Base-by-base conservation (phyloP, 2,329 filamentous ascomycete species). In the Penicillium digitatum region DNA sequence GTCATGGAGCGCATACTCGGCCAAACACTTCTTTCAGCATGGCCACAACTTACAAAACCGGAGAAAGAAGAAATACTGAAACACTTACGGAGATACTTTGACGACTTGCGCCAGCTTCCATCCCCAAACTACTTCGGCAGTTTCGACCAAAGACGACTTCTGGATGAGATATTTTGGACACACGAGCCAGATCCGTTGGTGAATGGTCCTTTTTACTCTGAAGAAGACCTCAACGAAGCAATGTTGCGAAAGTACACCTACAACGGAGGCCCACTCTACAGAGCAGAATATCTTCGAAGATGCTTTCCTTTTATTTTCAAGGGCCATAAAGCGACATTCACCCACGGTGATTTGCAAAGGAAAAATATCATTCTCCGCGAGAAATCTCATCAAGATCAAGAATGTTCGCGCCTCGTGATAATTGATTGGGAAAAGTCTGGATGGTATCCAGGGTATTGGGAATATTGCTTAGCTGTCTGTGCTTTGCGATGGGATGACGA, bases 1-100 rank as follows among this genome's bases (percentile, higher is more conserved):
- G 57, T 71, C 39, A 68, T 73, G 67, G 68, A 69, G 57, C 59
- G 58, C 38, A 60, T 71, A 38, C 37, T 63, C 50, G 67, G 68
- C 16, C 22, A 64, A 40, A 63, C 58, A 12, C 60, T 70, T 16
- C 48, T 62, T 62, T 39, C 52, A 18, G 29, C 47, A 16, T 70
- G 65, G 67, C 39, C 61, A 4, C 8, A 40, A 3, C 55, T 72
- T 27, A 52, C 42, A 40, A 18, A 31, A 40, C 12, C 12, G 7
- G 54, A 71, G 38, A 72, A 70, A 29, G 5, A 63, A 12, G 27
- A 44, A 16, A 62, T 71, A 48, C 20, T 58, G 8, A 38, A 26
- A 26, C 22, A 26, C 22, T 22, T 26, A 5, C 22, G 14, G 22
- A n/a, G 22, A n/a, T 40, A 26, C 44, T 60, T 69, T 20, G 31